These are phyloP conservation scores for Mrakia blollopis DNA, from an alignment of 768 basidiomycete genomes.

Conservation along the genomic window DNA sequence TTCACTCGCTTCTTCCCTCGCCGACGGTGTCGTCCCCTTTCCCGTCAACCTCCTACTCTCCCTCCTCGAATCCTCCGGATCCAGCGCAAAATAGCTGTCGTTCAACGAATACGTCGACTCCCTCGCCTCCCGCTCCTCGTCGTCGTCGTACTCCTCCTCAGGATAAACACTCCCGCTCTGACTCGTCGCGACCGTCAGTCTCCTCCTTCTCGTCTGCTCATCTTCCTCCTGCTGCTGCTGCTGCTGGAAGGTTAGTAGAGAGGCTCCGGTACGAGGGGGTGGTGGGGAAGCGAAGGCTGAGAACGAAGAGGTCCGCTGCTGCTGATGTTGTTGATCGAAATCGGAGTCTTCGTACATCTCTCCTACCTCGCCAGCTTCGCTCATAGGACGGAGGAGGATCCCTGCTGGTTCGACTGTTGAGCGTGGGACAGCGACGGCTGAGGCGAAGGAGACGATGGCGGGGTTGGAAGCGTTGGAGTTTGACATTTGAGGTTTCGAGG, in stretches of 20 bases:
- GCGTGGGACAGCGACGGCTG: not conserved
- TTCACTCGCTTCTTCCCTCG: not conserved
- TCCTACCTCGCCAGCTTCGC: not conserved
- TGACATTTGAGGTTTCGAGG: not conserved
- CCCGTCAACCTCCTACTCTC: not conserved
- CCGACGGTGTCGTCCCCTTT: not conserved
- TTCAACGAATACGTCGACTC: not conserved
- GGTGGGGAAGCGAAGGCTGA: not conserved
- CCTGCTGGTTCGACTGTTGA: not conserved
- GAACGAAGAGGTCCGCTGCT: slow-evolving; percentile 9
- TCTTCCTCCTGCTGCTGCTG: not conserved
- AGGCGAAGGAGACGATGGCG: not conserved
- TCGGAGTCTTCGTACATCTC: not conserved
- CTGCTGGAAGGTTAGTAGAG: not conserved
- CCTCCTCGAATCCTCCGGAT: not conserved
- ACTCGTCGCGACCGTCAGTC: not conserved
- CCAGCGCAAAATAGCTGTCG: slow-evolving; percentile 10
- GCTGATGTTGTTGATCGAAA: not conserved
- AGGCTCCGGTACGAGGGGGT: not conserved
- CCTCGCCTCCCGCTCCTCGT: not conserved
- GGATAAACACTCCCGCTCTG: no score
- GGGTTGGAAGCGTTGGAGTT: not conserved
- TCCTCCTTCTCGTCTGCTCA: not conserved
- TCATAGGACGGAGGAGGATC: slow-evolving; percentile 1
- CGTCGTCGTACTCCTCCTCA: not conserved